phyloP scores from a whole-genome alignment of 2,329 filamentous ascomycete genomes.

The Exophiala dermatitidis region DNA sequence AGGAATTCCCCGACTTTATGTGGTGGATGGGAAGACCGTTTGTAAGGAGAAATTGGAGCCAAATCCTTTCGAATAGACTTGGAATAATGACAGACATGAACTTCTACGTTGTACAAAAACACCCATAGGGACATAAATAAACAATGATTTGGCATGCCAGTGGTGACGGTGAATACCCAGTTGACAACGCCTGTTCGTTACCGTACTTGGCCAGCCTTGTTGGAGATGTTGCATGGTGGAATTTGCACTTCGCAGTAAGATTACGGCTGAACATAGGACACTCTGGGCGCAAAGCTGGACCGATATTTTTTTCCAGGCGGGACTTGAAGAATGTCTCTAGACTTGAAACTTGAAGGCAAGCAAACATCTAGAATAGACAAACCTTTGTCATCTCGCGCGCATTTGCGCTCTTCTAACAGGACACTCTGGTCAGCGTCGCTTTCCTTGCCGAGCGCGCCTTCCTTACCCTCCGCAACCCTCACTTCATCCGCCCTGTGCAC shows the following conservation, averaged over 20 bases:
- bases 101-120: background rate
- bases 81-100: background rate
- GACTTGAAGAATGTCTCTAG: background rate
- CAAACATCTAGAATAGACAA: background rate
- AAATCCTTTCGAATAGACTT: slow-evolving; percentile 13
- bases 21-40: slow-evolving; percentile 18
- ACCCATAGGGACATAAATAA: background rate
- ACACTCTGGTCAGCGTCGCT: background rate
- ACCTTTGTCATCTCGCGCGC: background rate
- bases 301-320: background rate
- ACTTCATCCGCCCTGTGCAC: background rate
- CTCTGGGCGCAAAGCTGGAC: background rate
- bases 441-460: background rate
- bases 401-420: background rate
- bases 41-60: slow-evolving; percentile 20
- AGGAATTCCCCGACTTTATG: slow-evolving; percentile 16
- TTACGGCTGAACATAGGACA: background rate
- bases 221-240: background rate
- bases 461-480: background rate
- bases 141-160: no score
- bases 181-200: no score
- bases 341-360: background rate
- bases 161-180: no score
- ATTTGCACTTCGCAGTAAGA: background rate
- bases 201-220: background rate